A percentile compares a stretch with the other conserved stretches of the same genome.
Evolutionary conservation across 2,329 filamentous ascomycete genomes (phyloP).

Genomic region (Fusarium pininemorale): DNA sequence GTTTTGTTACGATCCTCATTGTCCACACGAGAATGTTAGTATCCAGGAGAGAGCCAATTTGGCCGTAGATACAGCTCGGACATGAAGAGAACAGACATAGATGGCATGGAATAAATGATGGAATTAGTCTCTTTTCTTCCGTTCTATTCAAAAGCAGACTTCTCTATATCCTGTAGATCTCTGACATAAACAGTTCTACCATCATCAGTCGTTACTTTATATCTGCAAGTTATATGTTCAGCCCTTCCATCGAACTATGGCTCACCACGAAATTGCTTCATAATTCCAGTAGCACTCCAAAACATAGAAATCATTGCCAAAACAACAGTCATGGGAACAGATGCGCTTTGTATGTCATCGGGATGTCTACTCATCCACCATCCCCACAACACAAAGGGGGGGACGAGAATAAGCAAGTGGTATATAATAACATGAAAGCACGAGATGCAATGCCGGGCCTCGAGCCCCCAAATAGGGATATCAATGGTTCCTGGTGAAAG

Average conservation of each 20-base stretch:
- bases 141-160: accelerated
- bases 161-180: no score
- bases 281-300: slow-evolving; percentile 15
- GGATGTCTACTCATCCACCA: background rate
- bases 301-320: slow-evolving; percentile 15
- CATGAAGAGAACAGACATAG: background rate
- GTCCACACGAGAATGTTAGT: background rate
- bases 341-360: slow-evolving; percentile 11
- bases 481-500: background rate
- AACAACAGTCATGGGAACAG: slow-evolving; percentile 9
- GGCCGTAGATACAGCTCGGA: background rate
- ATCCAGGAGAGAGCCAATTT: background rate
- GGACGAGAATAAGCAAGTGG: slow-evolving; percentile 6
- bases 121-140: background rate
- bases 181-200: background rate
- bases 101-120: background rate
- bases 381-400: slow-evolving; percentile 1
- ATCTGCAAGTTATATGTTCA: background rate
- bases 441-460: slow-evolving; percentile 8
- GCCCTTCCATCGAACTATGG: background rate
- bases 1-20: background rate
- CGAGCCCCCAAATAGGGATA: background rate
- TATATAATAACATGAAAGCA: slow-evolving; percentile 1
- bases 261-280: slow-evolving; percentile 15
- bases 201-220: background rate